These are phyloP conservation scores for Chalciporus piperatoides DNA, from an alignment of 1,284 basidiomycete species.

Conservation along the genomic window DNA sequence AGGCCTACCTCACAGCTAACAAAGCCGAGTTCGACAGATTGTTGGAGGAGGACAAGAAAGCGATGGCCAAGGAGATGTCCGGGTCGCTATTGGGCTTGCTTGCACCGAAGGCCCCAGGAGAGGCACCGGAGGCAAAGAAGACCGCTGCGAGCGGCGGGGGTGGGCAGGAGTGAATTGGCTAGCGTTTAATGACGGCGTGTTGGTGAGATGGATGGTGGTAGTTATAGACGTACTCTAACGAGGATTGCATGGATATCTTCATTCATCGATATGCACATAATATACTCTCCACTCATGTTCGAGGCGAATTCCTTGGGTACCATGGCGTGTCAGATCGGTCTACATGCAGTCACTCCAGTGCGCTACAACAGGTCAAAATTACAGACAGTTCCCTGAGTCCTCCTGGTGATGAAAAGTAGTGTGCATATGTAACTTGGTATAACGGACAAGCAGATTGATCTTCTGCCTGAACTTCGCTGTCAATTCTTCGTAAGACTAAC, in stretches of 20 bases:
- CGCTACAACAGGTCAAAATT: too few relatives aligned
- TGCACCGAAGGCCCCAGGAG: conserved; percentile 40
- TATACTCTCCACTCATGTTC: conserved; percentile 12
- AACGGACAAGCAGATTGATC: too few relatives aligned
- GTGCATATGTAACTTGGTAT: too few relatives aligned
- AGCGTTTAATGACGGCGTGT: not conserved
- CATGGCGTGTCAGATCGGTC: too few relatives aligned
- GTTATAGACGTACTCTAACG: conserved; percentile 15
- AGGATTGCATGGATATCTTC: not conserved
- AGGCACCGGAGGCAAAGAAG: not conserved
- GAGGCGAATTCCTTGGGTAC: not conserved
- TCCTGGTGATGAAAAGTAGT: too few relatives aligned
- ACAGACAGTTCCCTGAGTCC: too few relatives aligned
- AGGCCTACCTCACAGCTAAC: conserved; percentile 82
- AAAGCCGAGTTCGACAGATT: conserved; percentile 77
- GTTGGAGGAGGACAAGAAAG: conserved; percentile 80
- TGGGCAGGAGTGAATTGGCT: conserved; percentile 1
- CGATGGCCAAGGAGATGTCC: conserved; percentile 61
- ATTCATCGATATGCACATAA: conserved; percentile 8
- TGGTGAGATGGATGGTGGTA: not conserved
- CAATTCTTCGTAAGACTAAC: too few relatives aligned
- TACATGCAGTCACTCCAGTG: too few relatives aligned
- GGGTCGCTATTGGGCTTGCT: conserved; percentile 44
- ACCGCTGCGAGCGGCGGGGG: conserved; percentile 11
- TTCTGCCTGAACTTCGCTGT: too few relatives aligned